Base-by-base conservation (phyloP, 1,139 yeast genomes). In the Waltiozyma sp. region DNA sequence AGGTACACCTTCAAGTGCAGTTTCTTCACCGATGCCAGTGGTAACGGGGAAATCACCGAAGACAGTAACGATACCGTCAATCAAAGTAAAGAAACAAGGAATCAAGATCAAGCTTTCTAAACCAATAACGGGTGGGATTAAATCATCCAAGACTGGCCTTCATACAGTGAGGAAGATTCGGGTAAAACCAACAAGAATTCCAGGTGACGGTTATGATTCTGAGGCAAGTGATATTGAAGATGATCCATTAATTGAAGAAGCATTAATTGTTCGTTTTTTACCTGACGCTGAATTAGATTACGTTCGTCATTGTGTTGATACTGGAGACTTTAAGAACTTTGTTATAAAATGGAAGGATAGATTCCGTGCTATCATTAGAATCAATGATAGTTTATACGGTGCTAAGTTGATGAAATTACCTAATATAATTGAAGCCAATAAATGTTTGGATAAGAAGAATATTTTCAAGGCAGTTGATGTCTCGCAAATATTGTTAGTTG, bases 201-300 rank as follows among this genome's bases (percentile, higher is more conserved):
- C 95, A 0, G 96, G 96, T 1, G 96, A 89, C 53, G 97, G 97
- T 0, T 91, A 91, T 61, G 98, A 91, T 58, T 84, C 96, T 1
- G 98, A 91, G 56, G 97, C 95, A 11, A 95, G 96, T 1, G 97
- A 91, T 54, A 67, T 87, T 38, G 98, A 91, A 59, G 96, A 88
- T 47, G 97, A 91, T 57, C 98, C 98, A 0, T 66, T 87, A 51
- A 68, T 88, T 23, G 97, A 91, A 57, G 94, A 85, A 51, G 96
- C 94, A 0, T 72, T 91, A 3, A 69, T 88, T 1, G 61, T 91
- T 40, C 69, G 98, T 41, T 81, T 91, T 66, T 58, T 85, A 11
- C 84, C 91, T 19, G 95, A 87, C 51, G 73, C 80, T 28, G 87
- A 83, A 52, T 63, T 86, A 41, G 96, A 86, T 50, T 77, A 75